These are phyloP conservation scores for Penicillium robsamsonii DNA, from an alignment of 495 filamentous ascomycete genomes.

Conservation along the genomic window DNA sequence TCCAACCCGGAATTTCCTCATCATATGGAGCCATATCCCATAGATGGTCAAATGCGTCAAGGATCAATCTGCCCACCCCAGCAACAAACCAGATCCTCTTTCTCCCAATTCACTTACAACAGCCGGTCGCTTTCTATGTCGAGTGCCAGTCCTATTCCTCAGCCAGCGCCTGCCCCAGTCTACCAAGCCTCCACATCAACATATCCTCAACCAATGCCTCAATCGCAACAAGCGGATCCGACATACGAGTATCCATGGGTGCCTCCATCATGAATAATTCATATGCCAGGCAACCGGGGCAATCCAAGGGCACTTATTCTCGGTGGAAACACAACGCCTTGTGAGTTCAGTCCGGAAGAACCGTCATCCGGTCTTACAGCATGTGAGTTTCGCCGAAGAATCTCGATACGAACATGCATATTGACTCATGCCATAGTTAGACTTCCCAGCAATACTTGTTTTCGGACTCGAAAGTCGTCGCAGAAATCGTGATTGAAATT, in stretches of 20 bases:
- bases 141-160: conserved; percentile 7
- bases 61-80: conserved; percentile 5
- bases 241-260: conserved; percentile 19
- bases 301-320: not conserved
- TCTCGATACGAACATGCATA: not conserved
- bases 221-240: conserved; percentile 11
- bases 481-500: not conserved
- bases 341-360: not conserved
- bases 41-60: conserved; percentile 19
- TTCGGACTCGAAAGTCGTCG: not conserved
- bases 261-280: conserved; percentile 11
- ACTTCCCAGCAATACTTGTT: not conserved
- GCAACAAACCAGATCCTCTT: not conserved
- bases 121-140: conserved; percentile 7
- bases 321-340: not conserved
- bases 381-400: not conserved
- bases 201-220: conserved; percentile 5
- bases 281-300: not conserved
- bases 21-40: conserved; percentile 22
- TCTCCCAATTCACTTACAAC: conserved; percentile 6
- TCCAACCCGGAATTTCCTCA: conserved; percentile 17
- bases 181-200: conserved; percentile 10
- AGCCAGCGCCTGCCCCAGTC: not conserved
- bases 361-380: not conserved
- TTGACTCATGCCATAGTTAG: not conserved